A percentile compares a stretch with the other conserved stretches of the same genome.
Conservation (phyloP, 352 stramenopile species). For the Thraustochytrium sp. region DNA sequence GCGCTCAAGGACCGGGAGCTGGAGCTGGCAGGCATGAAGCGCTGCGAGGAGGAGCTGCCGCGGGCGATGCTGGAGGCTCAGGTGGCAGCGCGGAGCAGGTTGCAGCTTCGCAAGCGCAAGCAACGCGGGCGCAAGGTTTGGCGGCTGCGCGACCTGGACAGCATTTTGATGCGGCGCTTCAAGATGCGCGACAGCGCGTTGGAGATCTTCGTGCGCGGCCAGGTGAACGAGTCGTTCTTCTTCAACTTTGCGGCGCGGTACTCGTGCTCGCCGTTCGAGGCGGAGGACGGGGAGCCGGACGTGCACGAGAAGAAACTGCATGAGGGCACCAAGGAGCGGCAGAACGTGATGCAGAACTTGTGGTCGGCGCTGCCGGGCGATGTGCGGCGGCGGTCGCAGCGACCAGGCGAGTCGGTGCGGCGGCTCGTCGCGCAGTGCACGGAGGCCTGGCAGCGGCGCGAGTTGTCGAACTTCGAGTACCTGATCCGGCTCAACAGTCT, state of each 20-base stretch:
- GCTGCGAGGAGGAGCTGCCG: neutral
- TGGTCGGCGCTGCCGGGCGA: neutral
- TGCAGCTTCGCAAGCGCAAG: neutral
- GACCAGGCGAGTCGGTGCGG: neutral
- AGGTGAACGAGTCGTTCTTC: conserved; percentile 64
- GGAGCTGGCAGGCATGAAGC: neutral
- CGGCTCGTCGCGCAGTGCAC: neutral
- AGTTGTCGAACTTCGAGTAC: conserved; percentile 90
- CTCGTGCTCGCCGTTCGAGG: neutral
- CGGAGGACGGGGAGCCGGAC: neutral
- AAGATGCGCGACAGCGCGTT: conserved; percentile 64
- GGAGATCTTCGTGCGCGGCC: conserved; percentile 68
- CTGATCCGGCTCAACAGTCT: conserved; percentile 91
- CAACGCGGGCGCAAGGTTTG: neutral
- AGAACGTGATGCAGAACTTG: neutral
- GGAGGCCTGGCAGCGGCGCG: conserved; percentile 59
- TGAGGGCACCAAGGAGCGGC: neutral
- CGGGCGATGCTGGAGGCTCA: neutral
- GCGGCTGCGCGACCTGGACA: conserved; percentile 37
- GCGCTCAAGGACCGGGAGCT: neutral
- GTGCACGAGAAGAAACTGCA: neutral
- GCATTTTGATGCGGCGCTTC: conserved; percentile 57
- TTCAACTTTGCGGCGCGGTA: conserved; percentile 67
- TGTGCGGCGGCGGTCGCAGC: neutral
- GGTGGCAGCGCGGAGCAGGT: neutral